Conservation (phyloP, 495 filamentous ascomycete species). For the Mytilinidion resinicola region DNA sequence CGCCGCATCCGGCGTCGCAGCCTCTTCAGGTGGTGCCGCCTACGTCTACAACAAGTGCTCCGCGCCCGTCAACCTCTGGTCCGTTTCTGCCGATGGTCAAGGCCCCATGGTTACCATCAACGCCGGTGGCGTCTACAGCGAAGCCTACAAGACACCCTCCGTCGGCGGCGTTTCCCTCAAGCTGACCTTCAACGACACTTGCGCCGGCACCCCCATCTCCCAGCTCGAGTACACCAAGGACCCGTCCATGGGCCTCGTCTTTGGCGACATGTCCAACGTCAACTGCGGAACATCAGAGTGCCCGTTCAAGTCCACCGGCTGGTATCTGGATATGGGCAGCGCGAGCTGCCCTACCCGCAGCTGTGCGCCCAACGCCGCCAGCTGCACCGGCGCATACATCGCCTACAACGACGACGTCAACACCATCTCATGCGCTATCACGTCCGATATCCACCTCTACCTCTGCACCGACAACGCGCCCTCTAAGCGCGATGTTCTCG, state of each 20-base stretch:
- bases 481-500: not conserved
- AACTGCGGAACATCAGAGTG: constrained; percentile 19
- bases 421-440: constrained; percentile 19
- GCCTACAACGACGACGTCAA: constrained; percentile 11
- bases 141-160: constrained; percentile 12
- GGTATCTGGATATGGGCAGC: constrained; percentile 23
- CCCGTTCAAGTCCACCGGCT: constrained; percentile 16
- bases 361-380: not conserved
- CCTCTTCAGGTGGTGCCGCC: constrained; percentile 7
- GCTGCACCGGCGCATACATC: constrained; percentile 21
- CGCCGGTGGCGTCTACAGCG: constrained; percentile 13
- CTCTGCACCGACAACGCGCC: constrained; percentile 20
- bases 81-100: not conserved
- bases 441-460: constrained; percentile 20
- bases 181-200: constrained; percentile 15
- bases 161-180: constrained; percentile 23
- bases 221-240: constrained; percentile 27
- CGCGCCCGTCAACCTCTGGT: constrained; percentile 27
- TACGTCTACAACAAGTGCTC: constrained; percentile 24
- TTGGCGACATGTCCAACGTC: constrained; percentile 28
- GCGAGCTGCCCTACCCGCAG: constrained; percentile 24
- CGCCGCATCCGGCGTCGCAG: constrained; percentile 8
- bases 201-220: constrained; percentile 9
- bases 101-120: constrained; percentile 6
- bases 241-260: constrained; percentile 9